These are phyloP conservation scores for Mariannaea sp. DNA, from an alignment of 2,329 filamentous ascomycete species.

Conservation along the genomic window DNA sequence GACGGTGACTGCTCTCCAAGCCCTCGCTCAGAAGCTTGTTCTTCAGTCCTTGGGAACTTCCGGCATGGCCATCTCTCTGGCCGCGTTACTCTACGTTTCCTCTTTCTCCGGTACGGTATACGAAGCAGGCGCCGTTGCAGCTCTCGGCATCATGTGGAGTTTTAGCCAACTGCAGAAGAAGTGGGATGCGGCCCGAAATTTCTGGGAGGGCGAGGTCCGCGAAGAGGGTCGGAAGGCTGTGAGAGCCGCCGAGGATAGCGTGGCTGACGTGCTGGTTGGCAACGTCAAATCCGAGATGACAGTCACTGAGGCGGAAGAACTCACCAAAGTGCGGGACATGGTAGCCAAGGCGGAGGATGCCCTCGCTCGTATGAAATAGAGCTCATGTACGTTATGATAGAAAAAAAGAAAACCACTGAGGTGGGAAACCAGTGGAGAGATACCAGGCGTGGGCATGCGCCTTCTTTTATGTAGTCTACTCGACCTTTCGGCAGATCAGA, in stretches of 20 bases:
- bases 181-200: conserved; percentile 64
- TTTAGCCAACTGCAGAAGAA: conserved; percentile 63
- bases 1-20: conserved; percentile 72
- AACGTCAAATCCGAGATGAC: conserved; percentile 29
- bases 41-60: conserved; percentile 77
- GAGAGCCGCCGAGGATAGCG: conserved; percentile 58
- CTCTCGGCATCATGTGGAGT: conserved; percentile 64
- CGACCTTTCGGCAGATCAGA: conserved; percentile 32
- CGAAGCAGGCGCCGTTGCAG: conserved; percentile 65
- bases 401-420: conserved; percentile 21
- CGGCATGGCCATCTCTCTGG: conserved; percentile 61
- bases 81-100: conserved; percentile 61
- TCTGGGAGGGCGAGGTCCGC: conserved; percentile 70
- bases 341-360: conserved; percentile 56
- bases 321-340: conserved; percentile 50
- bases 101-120: conserved; percentile 59
- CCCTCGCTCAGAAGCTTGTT: conserved; percentile 74
- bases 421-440: conserved; percentile 33
- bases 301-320: conserved; percentile 40
- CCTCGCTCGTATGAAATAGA: conserved; percentile 53
- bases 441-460: conserved; percentile 37
- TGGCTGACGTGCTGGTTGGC: conserved; percentile 52
- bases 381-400: conserved; percentile 31
- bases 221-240: conserved; percentile 69
- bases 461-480: conserved; percentile 39